Base-by-base conservation (phyloP, 352 stramenopile species). In the Phytophthora ramorum region DNA sequence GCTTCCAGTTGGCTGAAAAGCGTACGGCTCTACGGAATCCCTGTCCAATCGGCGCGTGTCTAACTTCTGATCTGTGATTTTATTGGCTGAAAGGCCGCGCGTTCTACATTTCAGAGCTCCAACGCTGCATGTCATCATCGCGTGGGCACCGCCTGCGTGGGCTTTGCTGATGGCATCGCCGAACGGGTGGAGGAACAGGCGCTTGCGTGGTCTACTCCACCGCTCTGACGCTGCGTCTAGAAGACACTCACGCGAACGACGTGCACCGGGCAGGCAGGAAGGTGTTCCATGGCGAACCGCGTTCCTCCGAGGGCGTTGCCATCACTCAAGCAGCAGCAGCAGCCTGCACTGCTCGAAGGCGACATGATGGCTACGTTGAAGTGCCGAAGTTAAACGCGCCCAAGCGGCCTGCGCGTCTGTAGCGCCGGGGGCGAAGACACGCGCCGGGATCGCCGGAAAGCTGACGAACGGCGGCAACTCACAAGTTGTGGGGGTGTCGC, bases 101-200 rank as follows among this genome's bases (percentile, higher is more conserved):
- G 40, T 71, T 71, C 55, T 45, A 61, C 38, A 20, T 44, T 44
- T 44, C 43, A 34, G 16, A 8, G 4, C 19, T 9, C n/a, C 20
- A 34, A 34, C 3, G 12, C 16, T 14, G 17, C 50, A 61, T 73
- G 65, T 73, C 59, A 73, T 73, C 65, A 69, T 73, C 58, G 50
- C 44, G 7, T 22, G 45, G 10, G 34, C 26, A 32, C 10, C 12
- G 45, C 50, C 32, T 68, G 43, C 61, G 61, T 69, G 26, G 26
- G 26, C 26, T 16, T n/a, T 40, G 34, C 34, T 41, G 13, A n/a
- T 41, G 35, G 35, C 35, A 44, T 44, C 28, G 32, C 16, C 32
- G 14, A 34, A 37, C 26, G 13, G 24, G 28, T 45, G 58, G 47
- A 53, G 22, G n/a, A 32, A 34, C 38, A 20, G 35, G 6, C n/a